Evolutionary conservation across 495 filamentous ascomycete species (phyloP), one percentile per base, ranked within the genome.

Genomic region (Daldinia childiae): DNA sequence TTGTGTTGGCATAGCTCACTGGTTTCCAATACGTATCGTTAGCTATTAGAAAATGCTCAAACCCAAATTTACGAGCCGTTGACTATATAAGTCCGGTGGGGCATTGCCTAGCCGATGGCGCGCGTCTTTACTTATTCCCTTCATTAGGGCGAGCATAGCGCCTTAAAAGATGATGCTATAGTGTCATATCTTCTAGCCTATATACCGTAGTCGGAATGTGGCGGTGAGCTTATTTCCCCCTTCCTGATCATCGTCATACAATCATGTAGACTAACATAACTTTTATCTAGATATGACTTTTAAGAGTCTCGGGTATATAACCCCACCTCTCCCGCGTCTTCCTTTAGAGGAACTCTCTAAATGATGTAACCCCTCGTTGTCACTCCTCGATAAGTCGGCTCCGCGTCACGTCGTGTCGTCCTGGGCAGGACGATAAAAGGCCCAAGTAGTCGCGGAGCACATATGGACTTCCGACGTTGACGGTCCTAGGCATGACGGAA

Each of bases 361-460:
- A 30, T 54, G 50, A 54, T 30, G 50, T 29, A 54, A 30, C 12
- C 27, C 27, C 50, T 11, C 17, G n/a, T 12, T 24, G 12, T 36
- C 6, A 3, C 3, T 30, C 38, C 26, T 19, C 24, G 36, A 58
- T 34, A 26, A 24, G 41, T 6, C 41, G 19, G 11, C 43, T n/a
- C 41, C 4, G 6, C 41, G 19, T 32, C 56, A 34, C 29, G 51
- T 63, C 56, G 50, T 14, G 32, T 69, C 62, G 71, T 73, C 71
- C 71, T 73, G 66, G 71, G 71, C 62, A 73, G 58, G 71, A 73
- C 70, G 70, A 24, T 65, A 73, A 73, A 73, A 73, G 70, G 65
- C 70, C 19, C n/a, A 12, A 59, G 43, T 43, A 50, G 61, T 73
- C 64, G 70, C 36, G 48, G 70, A 65, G 38, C 32, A 30, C 36